Evolutionary conservation across 371 early-diverging fungal genomes (phyloP).

Genomic region (Zychaea mexicana): DNA sequence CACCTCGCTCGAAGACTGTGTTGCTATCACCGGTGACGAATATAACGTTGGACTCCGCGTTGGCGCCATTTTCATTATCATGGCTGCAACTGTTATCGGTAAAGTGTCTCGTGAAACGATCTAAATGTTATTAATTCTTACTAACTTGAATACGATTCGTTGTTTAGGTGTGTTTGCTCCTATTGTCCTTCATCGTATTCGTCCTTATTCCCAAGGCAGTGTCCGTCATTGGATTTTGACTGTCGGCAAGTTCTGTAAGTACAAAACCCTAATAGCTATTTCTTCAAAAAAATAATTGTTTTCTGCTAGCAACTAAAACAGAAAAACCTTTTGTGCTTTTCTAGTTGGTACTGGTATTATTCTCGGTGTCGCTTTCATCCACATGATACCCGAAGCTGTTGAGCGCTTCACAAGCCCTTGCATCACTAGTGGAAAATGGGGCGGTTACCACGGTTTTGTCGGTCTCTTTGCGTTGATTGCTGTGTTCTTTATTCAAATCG

Average conservation of each 20-base stretch:
- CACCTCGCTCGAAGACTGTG: slow-evolving; percentile 33
- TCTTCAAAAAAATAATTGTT: not conserved
- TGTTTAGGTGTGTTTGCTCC: slow-evolving; percentile 41
- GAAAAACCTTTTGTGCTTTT: not conserved
- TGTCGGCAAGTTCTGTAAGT: slow-evolving; percentile 52
- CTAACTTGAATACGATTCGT: not conserved
- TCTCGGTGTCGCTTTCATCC: slow-evolving; percentile 79
- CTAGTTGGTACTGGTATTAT: slow-evolving; percentile 80
- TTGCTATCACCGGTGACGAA: slow-evolving; percentile 24
- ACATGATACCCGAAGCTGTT: slow-evolving; percentile 58
- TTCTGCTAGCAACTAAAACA: not conserved
- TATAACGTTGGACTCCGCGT: slow-evolving; percentile 37
- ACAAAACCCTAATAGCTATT: not conserved
- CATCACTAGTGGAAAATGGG: slow-evolving; percentile 34
- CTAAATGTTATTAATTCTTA: not conserved
- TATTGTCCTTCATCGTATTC: slow-evolving; percentile 38
- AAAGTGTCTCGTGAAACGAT: not conserved
- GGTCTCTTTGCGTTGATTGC: slow-evolving; percentile 48
- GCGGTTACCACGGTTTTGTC: slow-evolving; percentile 36
- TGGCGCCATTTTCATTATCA: slow-evolving; percentile 34
- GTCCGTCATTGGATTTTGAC: slow-evolving; percentile 37
- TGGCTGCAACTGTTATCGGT: slow-evolving; percentile 11
- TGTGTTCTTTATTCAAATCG: slow-evolving; percentile 37
- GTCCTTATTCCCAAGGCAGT: slow-evolving; percentile 32
- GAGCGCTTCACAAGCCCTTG: slow-evolving; percentile 40